Conservation (phyloP, 106 monocot genomes). For the Alisma plantagoaquatica region DNA sequence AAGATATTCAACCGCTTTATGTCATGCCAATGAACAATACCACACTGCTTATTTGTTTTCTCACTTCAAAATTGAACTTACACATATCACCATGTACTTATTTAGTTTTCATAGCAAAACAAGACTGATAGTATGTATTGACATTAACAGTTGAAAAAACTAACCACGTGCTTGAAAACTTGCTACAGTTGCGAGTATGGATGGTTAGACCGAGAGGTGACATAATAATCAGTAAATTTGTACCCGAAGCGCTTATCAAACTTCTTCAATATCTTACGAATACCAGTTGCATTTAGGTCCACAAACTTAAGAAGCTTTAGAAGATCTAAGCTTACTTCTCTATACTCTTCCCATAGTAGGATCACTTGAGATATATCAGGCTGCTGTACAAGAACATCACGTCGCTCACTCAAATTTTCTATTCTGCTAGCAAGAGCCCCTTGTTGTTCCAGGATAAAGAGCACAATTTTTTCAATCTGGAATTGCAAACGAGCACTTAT, state of each 20-base stretch:
- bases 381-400: conserved; percentile 33
- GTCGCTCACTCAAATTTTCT: conserved; percentile 46
- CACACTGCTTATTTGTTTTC: not conserved
- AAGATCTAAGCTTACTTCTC: conserved; percentile 63
- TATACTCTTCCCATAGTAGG: conserved; percentile 61
- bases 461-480: conserved; percentile 86
- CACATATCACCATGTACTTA: too few relatives aligned
- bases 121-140: too few relatives aligned
- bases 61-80: not conserved
- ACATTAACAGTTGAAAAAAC: too few relatives aligned
- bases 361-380: conserved; percentile 55
- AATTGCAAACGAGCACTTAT: too few relatives aligned
- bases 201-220: conserved; percentile 76
- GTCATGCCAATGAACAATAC: not conserved
- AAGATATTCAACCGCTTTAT: not conserved
- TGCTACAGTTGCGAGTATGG: conserved; percentile 96
- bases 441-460: conserved; percentile 86
- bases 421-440: conserved; percentile 69
- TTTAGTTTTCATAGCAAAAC: too few relatives aligned
- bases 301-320: conserved; percentile 83
- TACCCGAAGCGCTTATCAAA: conserved; percentile 90
- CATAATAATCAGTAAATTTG: conserved; percentile 77
- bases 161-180: conserved; percentile 96
- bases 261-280: conserved; percentile 95
- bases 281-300: conserved; percentile 83